Evolutionary conservation across 441 rosid genomes (phyloP), one percentile per base, ranked within the genome.

Genomic region (Syzygium syzygioides): DNA sequence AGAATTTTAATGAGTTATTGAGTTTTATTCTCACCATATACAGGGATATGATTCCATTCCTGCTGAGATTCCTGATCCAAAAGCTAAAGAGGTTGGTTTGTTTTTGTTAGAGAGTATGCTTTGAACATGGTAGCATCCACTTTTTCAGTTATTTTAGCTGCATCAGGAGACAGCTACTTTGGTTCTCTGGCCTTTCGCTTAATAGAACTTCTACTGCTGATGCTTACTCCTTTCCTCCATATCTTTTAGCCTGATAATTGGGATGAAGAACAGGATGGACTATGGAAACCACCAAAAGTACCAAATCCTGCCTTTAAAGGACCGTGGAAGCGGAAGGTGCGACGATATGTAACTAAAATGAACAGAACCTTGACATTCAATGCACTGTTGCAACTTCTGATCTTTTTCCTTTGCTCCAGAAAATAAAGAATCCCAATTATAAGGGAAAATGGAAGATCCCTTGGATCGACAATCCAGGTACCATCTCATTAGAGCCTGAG

Each of bases 391-490:
- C 54, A 55, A 48, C 88, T 86, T 85, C 66, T 87, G 89, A 50
- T 60, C 89, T 88, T 48, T 26, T 83, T 90, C 20, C 86, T 59
- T 37, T 86, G 41, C 87, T 85, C 64, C 95, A 97, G 99, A 97
- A 91, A 94, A 93, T 96, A 93, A 97, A 96, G 95, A 97, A 97
- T 89, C 99, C 98, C 5, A 96, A 94, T 90, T 95, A 96, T 90
- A 96, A 96, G 91, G 99, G 99, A 50, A 97, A 94, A 90, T 97
- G 99, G 99, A 97, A 91, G 94, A 92, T 88, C 91, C 98, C 97
- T 76, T 97, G 96, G 94, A 95, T 96, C 86, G 96, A 97, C 92
- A 97, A 97, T 90, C 99, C 99, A 90, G 99, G 99, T 94, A 92
- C 18, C 54, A 85, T 90, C 87, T 87, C 90, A 41, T 84, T 30